These are phyloP conservation scores for Globisporangium takayamanum DNA, from an alignment of 352 stramenopile genomes.

Conservation along the genomic window DNA sequence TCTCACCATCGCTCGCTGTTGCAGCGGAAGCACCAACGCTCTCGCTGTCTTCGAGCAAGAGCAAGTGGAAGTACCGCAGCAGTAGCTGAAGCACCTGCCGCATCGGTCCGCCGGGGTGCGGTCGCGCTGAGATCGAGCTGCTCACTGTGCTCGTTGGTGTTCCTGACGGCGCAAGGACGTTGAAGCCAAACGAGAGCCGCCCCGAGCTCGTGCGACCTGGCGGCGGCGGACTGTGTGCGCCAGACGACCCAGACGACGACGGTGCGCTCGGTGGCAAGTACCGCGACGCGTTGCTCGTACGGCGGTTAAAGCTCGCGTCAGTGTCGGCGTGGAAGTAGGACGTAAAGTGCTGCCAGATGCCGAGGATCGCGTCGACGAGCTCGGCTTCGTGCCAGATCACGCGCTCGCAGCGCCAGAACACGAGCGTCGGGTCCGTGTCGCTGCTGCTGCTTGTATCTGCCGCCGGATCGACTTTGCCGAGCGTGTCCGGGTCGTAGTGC, in stretches of 20 bases:
- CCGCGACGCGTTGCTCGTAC: slow-evolving; percentile 37
- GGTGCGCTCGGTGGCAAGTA: slow-evolving; percentile 15
- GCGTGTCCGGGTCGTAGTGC: slow-evolving; percentile 75
- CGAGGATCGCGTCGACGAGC: slow-evolving; percentile 65
- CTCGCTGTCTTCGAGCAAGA: slow-evolving; percentile 49
- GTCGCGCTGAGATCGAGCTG: slow-evolving; percentile 47
- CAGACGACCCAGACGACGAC: slow-evolving; percentile 16
- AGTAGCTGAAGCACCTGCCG: slow-evolving; percentile 75
- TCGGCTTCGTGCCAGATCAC: slow-evolving; percentile 71
- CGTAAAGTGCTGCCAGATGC: slow-evolving; percentile 77
- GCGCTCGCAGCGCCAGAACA: slow-evolving; percentile 77
- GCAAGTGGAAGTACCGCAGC: slow-evolving; percentile 64
- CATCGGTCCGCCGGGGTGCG: slow-evolving; percentile 75
- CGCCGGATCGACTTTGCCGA: slow-evolving; percentile 47
- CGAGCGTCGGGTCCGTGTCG: slow-evolving; percentile 18
- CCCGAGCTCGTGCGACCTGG: slow-evolving; percentile 10
- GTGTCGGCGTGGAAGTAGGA: slow-evolving; percentile 64
- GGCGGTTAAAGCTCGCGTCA: slow-evolving; percentile 69
- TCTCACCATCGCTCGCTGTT: slow-evolving; percentile 15
- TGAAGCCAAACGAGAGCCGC: slow-evolving; percentile 23
- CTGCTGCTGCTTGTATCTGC: slow-evolving; percentile 5
- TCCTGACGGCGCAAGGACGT: slow-evolving; percentile 32
- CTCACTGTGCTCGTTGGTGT: slow-evolving; percentile 12
- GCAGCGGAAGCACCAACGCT: slow-evolving; percentile 10
- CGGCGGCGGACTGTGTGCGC: slow-evolving; percentile 42